These are phyloP conservation scores for Pichia terricola DNA, from an alignment of 1,139 yeast genomes.

Conservation along the genomic window DNA sequence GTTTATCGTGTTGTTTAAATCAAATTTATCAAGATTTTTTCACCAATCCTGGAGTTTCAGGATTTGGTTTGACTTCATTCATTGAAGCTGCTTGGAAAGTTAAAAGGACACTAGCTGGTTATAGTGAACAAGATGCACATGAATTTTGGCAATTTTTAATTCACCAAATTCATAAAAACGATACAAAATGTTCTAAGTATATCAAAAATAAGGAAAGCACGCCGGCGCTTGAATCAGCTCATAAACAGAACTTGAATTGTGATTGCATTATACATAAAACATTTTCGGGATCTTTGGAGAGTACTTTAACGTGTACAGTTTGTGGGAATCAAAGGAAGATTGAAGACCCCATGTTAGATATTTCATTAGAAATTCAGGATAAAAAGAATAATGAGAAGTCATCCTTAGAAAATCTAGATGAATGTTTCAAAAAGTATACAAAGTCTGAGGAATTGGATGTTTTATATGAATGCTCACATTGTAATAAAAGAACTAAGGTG, in stretches of 20 bases:
- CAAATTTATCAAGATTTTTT: conserved; percentile 61
- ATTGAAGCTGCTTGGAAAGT: conserved; percentile 78
- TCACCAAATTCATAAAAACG: conserved; percentile 67
- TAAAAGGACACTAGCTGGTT: conserved; percentile 80
- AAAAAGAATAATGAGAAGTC: conserved; percentile 11
- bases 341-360: conserved; percentile 82
- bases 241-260: conserved; percentile 31
- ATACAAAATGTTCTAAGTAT: conserved; percentile 16
- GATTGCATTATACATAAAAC: conserved; percentile 74
- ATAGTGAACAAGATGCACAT: conserved; percentile 96
- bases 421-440: conserved; percentile 72
- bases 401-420: conserved; percentile 31
- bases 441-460: conserved; percentile 67
- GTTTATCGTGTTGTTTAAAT: conserved; percentile 81
- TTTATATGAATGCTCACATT: conserved; percentile 58
- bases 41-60: conserved; percentile 44
- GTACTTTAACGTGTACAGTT: conserved; percentile 62
- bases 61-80: conserved; percentile 67
- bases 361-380: conserved; percentile 63
- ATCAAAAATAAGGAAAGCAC: conserved; percentile 15
- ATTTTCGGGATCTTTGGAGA: conserved; percentile 65
- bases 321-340: conserved; percentile 62
- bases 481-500: conserved; percentile 55
- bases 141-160: conserved; percentile 89
- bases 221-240: conserved; percentile 10